phyloP scores from a whole-genome alignment of 106 monocot species.

The Allium fistulosum region DNA sequence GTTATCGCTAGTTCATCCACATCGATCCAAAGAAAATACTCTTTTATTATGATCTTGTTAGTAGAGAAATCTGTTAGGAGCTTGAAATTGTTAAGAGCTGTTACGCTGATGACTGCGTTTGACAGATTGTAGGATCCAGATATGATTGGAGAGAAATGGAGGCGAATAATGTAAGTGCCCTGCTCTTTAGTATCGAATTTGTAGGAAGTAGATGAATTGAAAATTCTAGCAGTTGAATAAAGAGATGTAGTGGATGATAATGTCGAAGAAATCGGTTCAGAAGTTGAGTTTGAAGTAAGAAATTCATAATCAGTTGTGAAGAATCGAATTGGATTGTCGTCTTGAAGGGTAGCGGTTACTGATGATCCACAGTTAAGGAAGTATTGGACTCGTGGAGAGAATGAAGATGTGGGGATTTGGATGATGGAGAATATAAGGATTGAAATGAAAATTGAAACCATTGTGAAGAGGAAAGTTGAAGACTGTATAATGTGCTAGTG shows the following conservation, averaged over 20 bases:
- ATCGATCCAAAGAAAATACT: slow-evolving; percentile 36
- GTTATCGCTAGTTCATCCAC: slow-evolving; percentile 13
- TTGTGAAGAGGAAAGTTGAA: neutral
- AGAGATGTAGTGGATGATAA: slow-evolving; percentile 8
- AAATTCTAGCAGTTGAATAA: slow-evolving; percentile 35
- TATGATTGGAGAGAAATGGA: slow-evolving; percentile 45
- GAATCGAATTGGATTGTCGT: neutral
- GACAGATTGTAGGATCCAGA: slow-evolving; percentile 12
- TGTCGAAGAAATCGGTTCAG: slow-evolving; percentile 5
- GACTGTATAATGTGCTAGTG: too few species aligned
- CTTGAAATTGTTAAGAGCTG: slow-evolving; percentile 20
- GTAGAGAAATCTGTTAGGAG: slow-evolving; percentile 24
- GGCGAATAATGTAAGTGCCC: slow-evolving; percentile 40
- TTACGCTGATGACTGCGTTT: slow-evolving; percentile 36
- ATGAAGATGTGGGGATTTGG: neutral
- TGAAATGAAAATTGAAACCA: neutral
- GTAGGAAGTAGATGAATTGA: slow-evolving; percentile 26
- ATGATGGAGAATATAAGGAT: neutral
- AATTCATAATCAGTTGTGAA: slow-evolving; percentile 2
- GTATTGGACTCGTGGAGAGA: neutral
- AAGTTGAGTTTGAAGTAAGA: slow-evolving; percentile 4
- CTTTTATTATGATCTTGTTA: slow-evolving; percentile 19
- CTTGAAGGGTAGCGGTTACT: neutral
- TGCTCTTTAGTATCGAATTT: neutral
- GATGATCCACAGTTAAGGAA: slow-evolving; percentile 1